These are phyloP conservation scores for Bretschneidera sinensis DNA, from an alignment of 345 rosid genomes.

Conservation along the genomic window DNA sequence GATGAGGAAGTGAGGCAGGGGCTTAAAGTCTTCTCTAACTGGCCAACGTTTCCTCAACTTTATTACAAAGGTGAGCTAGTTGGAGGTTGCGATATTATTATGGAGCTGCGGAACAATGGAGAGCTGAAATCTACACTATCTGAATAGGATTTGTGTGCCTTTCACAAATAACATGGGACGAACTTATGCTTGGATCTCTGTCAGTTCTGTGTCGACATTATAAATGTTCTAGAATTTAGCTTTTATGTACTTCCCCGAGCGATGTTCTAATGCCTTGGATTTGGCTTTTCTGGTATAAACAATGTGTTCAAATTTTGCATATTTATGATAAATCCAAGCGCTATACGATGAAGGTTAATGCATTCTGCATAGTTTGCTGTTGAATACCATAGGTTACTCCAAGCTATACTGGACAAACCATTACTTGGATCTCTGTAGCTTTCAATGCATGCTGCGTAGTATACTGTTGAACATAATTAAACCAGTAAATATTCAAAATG, in stretches of 20 bases:
- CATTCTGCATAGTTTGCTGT: neutral
- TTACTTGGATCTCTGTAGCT: too few species aligned
- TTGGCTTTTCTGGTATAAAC: neutral
- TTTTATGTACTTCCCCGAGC: too few species aligned
- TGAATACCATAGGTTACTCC: too few species aligned
- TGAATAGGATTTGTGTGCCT: constrained; percentile 32
- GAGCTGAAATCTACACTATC: constrained; percentile 81
- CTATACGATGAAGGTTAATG: neutral
- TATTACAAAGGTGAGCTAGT: constrained; percentile 91
- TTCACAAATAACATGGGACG: constrained; percentile 8
- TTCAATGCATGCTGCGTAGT: too few species aligned
- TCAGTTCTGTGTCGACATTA: constrained; percentile 6
- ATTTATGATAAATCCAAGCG: neutral
- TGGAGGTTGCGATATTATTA: constrained; percentile 90
- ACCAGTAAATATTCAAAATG: too few species aligned
- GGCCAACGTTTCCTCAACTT: constrained; percentile 98
- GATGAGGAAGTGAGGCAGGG: constrained; percentile 97
- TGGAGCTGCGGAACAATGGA: constrained; percentile 65
- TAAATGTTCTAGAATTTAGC: too few species aligned
- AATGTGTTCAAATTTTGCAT: neutral
- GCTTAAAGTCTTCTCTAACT: constrained; percentile 75
- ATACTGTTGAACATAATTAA: too few species aligned
- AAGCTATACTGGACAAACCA: too few species aligned
- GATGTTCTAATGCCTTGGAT: neutral
- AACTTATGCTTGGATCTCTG: neutral